These are phyloP conservation scores for Patellaria atrata DNA, from an alignment of 495 filamentous ascomycete genomes.

Conservation along the genomic window DNA sequence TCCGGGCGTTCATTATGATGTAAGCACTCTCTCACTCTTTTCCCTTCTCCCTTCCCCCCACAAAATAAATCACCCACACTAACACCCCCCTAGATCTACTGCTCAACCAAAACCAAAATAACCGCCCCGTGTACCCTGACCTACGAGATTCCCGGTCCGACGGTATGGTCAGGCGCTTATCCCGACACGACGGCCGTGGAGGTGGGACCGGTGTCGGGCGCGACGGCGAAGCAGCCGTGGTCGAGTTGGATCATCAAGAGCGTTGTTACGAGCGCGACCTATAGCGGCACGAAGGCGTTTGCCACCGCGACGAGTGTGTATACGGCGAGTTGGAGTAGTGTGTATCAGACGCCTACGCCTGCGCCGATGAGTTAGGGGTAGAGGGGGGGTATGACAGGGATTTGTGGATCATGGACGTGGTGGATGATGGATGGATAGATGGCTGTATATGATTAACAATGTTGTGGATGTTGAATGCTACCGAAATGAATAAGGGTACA, in stretches of 20 bases:
- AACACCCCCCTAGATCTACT: constrained; percentile 18
- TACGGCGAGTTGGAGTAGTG: constrained; percentile 4
- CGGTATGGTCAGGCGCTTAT: constrained; percentile 15
- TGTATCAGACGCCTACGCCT: constrained; percentile 14
- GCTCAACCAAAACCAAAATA: constrained; percentile 8
- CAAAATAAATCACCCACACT: background rate
- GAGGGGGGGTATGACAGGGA: too few relatives aligned
- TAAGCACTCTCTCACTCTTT: constrained; percentile 1
- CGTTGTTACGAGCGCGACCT: constrained; percentile 10
- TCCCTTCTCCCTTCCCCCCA: background rate
- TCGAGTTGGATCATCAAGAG: constrained; percentile 11
- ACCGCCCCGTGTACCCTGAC: constrained; percentile 7
- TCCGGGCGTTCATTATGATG: constrained; percentile 13
- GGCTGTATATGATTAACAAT: too few relatives aligned
- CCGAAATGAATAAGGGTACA: too few relatives aligned
- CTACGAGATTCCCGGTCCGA: constrained; percentile 13
- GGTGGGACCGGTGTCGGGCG: background rate
- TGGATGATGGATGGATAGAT: too few relatives aligned
- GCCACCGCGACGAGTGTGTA: constrained; percentile 9
- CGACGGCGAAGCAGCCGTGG: constrained; percentile 6
- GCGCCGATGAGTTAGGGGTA: constrained; percentile 12
- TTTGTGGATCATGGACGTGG: too few relatives aligned
- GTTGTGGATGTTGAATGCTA: too few relatives aligned
- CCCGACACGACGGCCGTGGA: constrained; percentile 10
- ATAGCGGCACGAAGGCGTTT: constrained; percentile 3